Conservation (phyloP, 805 yeast genomes). For the Schizosaccharomyces octosporus region DNA sequence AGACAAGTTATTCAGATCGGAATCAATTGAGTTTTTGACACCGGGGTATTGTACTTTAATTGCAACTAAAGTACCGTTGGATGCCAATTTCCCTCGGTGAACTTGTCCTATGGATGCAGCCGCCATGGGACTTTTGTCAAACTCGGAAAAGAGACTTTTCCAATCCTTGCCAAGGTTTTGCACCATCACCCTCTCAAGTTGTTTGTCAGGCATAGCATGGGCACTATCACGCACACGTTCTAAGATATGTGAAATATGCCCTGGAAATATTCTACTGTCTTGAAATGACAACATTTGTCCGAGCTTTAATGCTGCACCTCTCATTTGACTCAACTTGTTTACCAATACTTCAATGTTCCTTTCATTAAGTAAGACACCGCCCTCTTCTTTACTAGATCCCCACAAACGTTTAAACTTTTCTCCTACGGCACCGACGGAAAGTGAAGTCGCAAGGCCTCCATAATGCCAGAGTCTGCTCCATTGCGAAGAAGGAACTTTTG, state of each 20-base stretch:
- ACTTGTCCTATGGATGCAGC: constrained; percentile 97
- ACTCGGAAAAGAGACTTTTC: constrained; percentile 40
- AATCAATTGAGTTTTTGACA: constrained; percentile 75
- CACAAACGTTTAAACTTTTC: constrained; percentile 44
- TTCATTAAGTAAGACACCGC: constrained; percentile 39
- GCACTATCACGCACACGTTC: constrained; percentile 80
- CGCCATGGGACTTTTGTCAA: constrained; percentile 77
- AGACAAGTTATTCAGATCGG: constrained; percentile 68
- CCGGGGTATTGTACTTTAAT: constrained; percentile 96
- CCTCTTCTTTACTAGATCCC: constrained; percentile 6
- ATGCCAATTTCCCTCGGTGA: constrained; percentile 38
- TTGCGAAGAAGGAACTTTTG: constrained; percentile 69
- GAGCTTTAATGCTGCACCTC: constrained; percentile 94
- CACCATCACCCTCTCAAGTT: constrained; percentile 50
- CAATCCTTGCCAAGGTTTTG: constrained; percentile 57
- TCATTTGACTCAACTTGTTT: constrained; percentile 68
- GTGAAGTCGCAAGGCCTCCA: constrained; percentile 75
- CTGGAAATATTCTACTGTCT: constrained; percentile 21
- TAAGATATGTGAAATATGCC: constrained; percentile 58
- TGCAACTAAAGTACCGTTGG: constrained; percentile 27
- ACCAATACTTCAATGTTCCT: constrained; percentile 72
- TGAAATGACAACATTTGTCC: constrained; percentile 96
- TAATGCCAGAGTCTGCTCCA: constrained; percentile 79
- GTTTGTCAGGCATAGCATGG: constrained; percentile 87
- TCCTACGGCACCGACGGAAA: constrained; percentile 60